Evolutionary conservation across 306 rosid genomes (phyloP), one percentile per base, ranked within the genome.

Genomic region (Inga leiocalycina): DNA sequence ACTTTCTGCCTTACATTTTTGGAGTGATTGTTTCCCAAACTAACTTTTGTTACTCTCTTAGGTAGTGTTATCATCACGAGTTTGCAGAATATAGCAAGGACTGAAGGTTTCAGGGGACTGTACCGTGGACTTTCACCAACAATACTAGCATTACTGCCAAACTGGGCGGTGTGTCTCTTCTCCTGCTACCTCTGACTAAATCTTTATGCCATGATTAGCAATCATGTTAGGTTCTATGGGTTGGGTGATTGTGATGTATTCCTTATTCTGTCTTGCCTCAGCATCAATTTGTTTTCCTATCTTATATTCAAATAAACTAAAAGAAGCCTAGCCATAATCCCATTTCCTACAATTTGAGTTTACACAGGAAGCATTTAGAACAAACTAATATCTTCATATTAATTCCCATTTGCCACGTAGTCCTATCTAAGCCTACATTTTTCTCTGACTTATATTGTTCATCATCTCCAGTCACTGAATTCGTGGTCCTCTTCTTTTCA

Each of bases 91-190:
- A 91, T 96, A 81, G 74, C 91, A 78, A 92, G 88, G 86, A 87
- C 91, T 3, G 98, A 96, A 84, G 99, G 99, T 84, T 80, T 94
- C 76, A 86, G 85, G 89, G 99, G 99, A 78, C 32, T 96, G 93
- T 96, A 94, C 86, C 94, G 97, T 52, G 99, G 99, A 71, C 98
- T 96, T 85, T 92, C 99, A 61, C 99, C 99, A 15, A 96, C 97
- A 74, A 83, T 96, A 81, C 79, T 96, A 17, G 99, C 99, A 10
- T 86, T 93, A 74, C 99, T 96, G 87, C 98, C 99, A 74, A 96
- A 93, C 77, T 96, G 98, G 99, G 99, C 99, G 19, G 99, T 96
- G 88, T 86, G 98, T 92, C 35, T 85, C 85, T 16, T 43, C 80
- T 80, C 39, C 62, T 43, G 48, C 75, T 76, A 19, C 52, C 69